Conservation (phyloP, 305 asterid genomes). For the Rubia occidens region DNA sequence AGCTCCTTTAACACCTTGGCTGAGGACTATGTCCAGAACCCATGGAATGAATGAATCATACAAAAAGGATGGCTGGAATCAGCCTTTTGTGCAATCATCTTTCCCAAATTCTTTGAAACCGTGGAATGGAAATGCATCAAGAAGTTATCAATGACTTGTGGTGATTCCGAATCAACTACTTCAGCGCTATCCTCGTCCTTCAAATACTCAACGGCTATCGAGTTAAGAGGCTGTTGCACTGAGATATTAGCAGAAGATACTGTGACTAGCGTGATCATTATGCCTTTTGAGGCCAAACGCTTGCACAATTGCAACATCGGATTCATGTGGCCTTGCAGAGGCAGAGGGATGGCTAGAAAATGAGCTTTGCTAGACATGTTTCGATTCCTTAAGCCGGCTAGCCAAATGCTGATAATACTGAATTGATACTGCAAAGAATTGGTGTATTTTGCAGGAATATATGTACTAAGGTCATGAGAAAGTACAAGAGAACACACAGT, state of each 20-base stretch:
- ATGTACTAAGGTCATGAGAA: neutral
- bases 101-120: conserved; percentile 11
- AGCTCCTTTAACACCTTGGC: conserved; percentile 24
- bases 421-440: neutral
- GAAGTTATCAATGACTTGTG: neutral
- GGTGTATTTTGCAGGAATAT: neutral
- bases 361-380: conserved; percentile 19
- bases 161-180: conserved; percentile 3
- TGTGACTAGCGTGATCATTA: conserved; percentile 23
- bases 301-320: conserved; percentile 33
- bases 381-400: neutral
- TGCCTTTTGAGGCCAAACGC: conserved; percentile 22
- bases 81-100: conserved; percentile 14
- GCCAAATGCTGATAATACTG: too few species aligned
- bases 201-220: conserved; percentile 12
- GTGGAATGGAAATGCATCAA: conserved; percentile 9
- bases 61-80: conserved; percentile 12
- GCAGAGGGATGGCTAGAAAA: conserved; percentile 27
- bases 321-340: conserved; percentile 35
- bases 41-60: conserved; percentile 32
- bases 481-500: neutral
- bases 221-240: conserved; percentile 3
- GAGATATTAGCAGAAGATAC: conserved; percentile 2
- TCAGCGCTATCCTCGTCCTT: conserved; percentile 1
- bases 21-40: conserved; percentile 24